Evolutionary conservation across 768 basidiomycete species (phyloP), one percentile per base, ranked within the genome.

Genomic region (Psilocybe azurescens): DNA sequence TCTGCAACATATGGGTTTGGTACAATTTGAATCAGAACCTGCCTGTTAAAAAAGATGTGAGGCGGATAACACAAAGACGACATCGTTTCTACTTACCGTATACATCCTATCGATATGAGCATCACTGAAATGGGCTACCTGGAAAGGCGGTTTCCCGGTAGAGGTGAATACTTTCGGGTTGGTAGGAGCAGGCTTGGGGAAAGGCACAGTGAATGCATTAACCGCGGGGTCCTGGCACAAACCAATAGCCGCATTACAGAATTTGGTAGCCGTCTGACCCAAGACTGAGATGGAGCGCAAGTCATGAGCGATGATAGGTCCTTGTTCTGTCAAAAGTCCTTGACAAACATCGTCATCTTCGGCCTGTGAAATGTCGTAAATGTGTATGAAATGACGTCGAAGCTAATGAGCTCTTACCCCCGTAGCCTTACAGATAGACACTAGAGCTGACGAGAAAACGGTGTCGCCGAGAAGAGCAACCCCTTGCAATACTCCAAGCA

Each of bases 1-100:
- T 55, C 86, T 77, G 69, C 88, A 88, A 69, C 88, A 88, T 16
- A 89, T 83, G 1, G 83, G 83, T 67, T 86, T 86, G n/a, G 81
- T 83, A 72, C 88, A 89, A 46, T 80, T 78, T 1, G 81, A 80
- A 30, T 87, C 83, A 5, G 86, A 68, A 16, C 85, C 86, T 32
- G 77, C 63, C 86, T 87, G 53, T 18, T 4, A 44, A 39, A 20
- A 53, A 48, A 38, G 24, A 36, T 36, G 33, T 39, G 48, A 24
- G 11, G 46, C 7, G n/a, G 48, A 28, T 44, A 5, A 24, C 14
- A 14, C 9, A 24, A 24, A 1, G 28, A 56, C 41, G 41, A 41
- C 10, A 11, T 0, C 41, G 14, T 13, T n/a, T 16, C 80, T 36
- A 36, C 33, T 57, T 63, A 86, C 86, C 20, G 76, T 73, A 66